These are phyloP conservation scores for Rheum nobile DNA, from an alignment of 148 eudicot species.

Conservation along the genomic window DNA sequence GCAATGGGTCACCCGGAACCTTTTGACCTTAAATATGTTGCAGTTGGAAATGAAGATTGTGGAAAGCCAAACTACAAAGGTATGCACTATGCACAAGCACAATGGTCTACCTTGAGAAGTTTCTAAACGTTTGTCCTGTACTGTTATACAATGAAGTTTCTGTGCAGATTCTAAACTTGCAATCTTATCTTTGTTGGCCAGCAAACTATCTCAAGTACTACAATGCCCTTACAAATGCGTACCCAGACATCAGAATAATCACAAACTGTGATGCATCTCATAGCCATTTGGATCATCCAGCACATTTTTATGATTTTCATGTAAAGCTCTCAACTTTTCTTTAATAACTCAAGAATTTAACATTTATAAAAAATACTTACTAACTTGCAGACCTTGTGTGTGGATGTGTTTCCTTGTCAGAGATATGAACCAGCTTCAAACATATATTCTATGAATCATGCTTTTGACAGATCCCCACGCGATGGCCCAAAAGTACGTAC, in stretches of 20 bases:
- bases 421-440: slow-evolving; percentile 42
- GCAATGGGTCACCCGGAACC: slow-evolving; percentile 62
- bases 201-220: slow-evolving; percentile 81
- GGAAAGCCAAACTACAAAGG: slow-evolving; percentile 51
- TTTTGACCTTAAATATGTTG: slow-evolving; percentile 75
- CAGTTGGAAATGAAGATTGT: slow-evolving; percentile 88
- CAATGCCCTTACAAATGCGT: slow-evolving; percentile 44
- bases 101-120: not conserved
- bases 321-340: slow-evolving; percentile 31
- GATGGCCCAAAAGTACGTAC: slow-evolving; percentile 77
- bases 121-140: not conserved
- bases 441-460: slow-evolving; percentile 43
- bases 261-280: slow-evolving; percentile 75
- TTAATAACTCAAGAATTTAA: not conserved
- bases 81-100: too few relatives aligned
- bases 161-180: slow-evolving; percentile 1
- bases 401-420: slow-evolving; percentile 21
- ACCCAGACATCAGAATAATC: slow-evolving; percentile 77
- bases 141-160: not conserved
- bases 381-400: not conserved
- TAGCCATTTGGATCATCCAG: slow-evolving; percentile 62
- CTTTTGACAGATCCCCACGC: slow-evolving; percentile 48
- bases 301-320: slow-evolving; percentile 83
- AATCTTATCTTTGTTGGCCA: slow-evolving; percentile 16
- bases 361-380: too few relatives aligned